Evolutionary conservation across 129 eudicot genomes (phyloP).

Genomic region (Calendula officinalis): DNA sequence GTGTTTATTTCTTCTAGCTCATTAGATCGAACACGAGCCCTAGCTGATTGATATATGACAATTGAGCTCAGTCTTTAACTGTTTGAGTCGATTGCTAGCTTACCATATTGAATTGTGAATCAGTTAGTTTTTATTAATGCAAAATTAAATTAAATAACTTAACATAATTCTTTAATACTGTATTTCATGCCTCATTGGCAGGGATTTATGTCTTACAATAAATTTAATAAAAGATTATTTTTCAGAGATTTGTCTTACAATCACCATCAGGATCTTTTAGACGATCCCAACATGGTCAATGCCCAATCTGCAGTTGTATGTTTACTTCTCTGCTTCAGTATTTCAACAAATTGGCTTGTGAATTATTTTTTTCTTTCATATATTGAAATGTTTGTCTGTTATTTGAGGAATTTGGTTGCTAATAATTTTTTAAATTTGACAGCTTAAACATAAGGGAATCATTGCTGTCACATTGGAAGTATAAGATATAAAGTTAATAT

Average conservation of each 20-base stretch:
- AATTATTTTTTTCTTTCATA: not conserved
- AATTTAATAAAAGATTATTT: conserved; percentile 13
- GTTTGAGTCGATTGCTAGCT: conserved; percentile 13
- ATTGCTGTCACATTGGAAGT: conserved; percentile 7
- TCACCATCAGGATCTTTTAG: conserved; percentile 66
- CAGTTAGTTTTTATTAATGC: conserved; percentile 28
- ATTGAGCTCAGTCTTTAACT: not conserved
- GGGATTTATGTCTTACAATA: too few species aligned
- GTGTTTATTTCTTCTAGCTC: not conserved
- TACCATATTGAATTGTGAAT: not conserved
- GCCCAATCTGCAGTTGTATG: conserved; percentile 64
- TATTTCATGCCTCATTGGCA: conserved; percentile 31
- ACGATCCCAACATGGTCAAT: conserved; percentile 33
- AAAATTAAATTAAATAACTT: not conserved
- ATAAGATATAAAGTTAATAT: not conserved
- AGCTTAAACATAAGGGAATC: conserved; percentile 44
- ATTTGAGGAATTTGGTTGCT: conserved; percentile 65
- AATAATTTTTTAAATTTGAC: conserved; percentile 54
- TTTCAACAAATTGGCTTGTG: not conserved
- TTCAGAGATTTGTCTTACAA: conserved; percentile 87
- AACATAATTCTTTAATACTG: conserved; percentile 7
- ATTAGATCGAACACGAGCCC: not conserved
- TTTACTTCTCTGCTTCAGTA: conserved; percentile 9
- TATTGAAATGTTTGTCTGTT: conserved; percentile 7
- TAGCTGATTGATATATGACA: not conserved